Conservation (phyloP, 768 basidiomycete genomes). For the Lanmaoa pseudosensibilis region DNA sequence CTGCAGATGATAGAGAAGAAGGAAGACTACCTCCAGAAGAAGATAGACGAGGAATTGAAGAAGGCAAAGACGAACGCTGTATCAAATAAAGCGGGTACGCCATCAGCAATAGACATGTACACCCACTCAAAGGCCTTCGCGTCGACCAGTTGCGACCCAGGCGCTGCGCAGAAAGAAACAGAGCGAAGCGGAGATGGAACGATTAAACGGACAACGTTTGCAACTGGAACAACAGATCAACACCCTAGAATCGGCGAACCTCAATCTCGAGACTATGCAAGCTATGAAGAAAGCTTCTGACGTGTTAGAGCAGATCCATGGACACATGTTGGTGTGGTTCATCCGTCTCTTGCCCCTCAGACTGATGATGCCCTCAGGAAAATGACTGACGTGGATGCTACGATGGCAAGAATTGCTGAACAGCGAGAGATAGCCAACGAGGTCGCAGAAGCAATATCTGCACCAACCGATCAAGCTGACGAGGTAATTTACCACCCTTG, state of each 20-base stretch:
- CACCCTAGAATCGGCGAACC: constrained; percentile 94
- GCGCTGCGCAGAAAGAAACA: constrained; percentile 94
- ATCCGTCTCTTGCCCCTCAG: not conserved
- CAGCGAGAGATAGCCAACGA: constrained; percentile 93
- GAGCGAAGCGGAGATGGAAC: constrained; percentile 82
- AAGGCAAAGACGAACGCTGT: constrained; percentile 93
- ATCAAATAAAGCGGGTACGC: constrained; percentile 86
- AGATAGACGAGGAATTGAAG: constrained; percentile 91
- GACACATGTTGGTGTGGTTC: constrained; percentile 68
- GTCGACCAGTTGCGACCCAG: constrained; percentile 70
- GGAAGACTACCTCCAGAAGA: constrained; percentile 94
- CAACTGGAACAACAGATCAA: constrained; percentile 97
- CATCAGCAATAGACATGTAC: not conserved
- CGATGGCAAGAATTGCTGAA: constrained; percentile 84
- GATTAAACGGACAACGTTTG: constrained; percentile 78
- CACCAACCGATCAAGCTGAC: constrained; percentile 65
- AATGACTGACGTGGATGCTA: constrained; percentile 85
- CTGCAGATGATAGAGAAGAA: constrained; percentile 99
- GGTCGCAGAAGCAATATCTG: constrained; percentile 85
- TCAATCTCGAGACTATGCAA: constrained; percentile 95
- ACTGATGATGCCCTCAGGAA: constrained; percentile 47
- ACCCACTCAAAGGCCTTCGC: constrained; percentile 12
- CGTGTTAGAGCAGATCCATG: constrained; percentile 87
- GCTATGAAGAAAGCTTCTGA: constrained; percentile 96
- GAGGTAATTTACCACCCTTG: constrained; percentile 52